A percentile compares a stretch with the other conserved stretches of the same genome.
Conservation (phyloP, 768 basidiomycete species). For the Kondoa malvinella region DNA sequence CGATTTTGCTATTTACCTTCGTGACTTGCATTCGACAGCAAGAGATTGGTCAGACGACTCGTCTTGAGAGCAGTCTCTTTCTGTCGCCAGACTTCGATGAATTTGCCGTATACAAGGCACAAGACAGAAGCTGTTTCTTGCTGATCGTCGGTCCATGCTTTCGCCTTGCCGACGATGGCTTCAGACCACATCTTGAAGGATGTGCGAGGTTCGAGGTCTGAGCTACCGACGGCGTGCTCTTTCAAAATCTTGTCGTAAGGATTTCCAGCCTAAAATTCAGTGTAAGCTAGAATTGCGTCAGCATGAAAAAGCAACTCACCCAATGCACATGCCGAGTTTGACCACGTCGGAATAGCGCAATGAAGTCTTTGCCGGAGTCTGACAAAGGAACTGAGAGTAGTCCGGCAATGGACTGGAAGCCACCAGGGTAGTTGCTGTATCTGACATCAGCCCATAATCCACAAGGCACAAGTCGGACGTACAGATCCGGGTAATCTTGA, state of each 20-base stretch:
- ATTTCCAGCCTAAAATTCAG: conserved; percentile 41
- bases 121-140: conserved; percentile 58
- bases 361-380: conserved; percentile 56
- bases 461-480: too few species aligned
- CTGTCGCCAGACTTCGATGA: conserved; percentile 72
- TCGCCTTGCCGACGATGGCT: conserved; percentile 48
- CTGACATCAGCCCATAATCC: too few species aligned
- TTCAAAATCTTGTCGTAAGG: conserved; percentile 40
- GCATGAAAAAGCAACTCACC: conserved; percentile 26
- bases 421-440: conserved; percentile 40
- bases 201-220: conserved; percentile 52
- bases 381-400: conserved; percentile 60
- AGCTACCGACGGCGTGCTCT: conserved; percentile 19
- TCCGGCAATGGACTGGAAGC: conserved; percentile 52
- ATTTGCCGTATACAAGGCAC: conserved; percentile 63
- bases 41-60: conserved; percentile 53
- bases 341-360: conserved; percentile 60
- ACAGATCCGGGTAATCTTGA: conserved; percentile 58
- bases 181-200: conserved; percentile 69
- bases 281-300: conserved; percentile 9
- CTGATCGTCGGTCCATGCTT: conserved; percentile 66
- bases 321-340: conserved; percentile 53
- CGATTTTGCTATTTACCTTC: conserved; percentile 40
- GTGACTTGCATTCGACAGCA: conserved; percentile 66
- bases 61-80: conserved; percentile 56